Base-by-base conservation (phyloP, 495 filamentous ascomycete species). In the Trichoderma gamsii region DNA sequence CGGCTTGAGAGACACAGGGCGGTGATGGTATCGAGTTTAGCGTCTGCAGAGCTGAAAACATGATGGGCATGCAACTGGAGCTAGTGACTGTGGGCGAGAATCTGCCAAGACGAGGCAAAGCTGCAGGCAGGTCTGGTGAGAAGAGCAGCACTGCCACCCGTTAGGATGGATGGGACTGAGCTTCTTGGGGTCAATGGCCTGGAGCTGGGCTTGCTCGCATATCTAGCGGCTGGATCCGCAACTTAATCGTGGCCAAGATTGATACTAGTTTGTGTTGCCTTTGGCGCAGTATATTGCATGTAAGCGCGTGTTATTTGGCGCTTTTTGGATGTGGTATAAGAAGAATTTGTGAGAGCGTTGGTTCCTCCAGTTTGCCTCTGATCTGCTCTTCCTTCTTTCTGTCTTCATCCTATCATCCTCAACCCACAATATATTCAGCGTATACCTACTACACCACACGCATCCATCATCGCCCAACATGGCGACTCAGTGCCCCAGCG, bases 401-500 rank as follows among this genome's bases (percentile, higher is more conserved):
- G 0, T 59, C 44, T 13, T 59, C 51, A 3, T 27, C 13, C 9
- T 11, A 61, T 9, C 9, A 23, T 29, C 3, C 3, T 9, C 27
- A 27, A 61, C 15, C 18, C 56, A 32, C 27, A 23, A 29, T 13
- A 13, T 15, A 29, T 13, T 25, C 35, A 18, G 2, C 13, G 7
- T n/a, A 29, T 29, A 29, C n/a, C 51, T 25, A 16, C 56, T 29
- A 29, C 56, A 32, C 25, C 56, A 32, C 29, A 1, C 3, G 8
- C 52, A 29, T 27, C 56, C 51, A 16, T 49, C 44, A 49, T n/a
- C 44, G 44, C 44, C 44, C 35, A 38, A 38, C 35, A 38, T 38
- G 35, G 5, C 44, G 44, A 32, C 25, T 65, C 11, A 41, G 12
- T 72, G 71, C 65, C 66, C 68, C 23, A 18, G 41, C 13, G 71